Conservation (phyloP, 2,329 filamentous ascomycete genomes). For the Phyllosticta paracitricarpa region DNA sequence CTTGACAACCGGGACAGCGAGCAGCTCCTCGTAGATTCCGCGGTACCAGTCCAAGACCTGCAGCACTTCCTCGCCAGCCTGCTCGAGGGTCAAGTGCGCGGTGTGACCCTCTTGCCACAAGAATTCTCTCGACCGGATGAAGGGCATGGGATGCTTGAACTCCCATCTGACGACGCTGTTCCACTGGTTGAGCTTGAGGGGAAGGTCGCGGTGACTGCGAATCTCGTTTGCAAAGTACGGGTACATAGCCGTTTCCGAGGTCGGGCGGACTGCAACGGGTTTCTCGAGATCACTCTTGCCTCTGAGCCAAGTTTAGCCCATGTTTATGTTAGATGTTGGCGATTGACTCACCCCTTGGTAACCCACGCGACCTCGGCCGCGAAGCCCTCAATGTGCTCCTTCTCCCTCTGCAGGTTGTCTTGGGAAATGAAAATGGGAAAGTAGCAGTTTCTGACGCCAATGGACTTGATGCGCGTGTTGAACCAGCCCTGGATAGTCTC, state of each 20-base stretch:
- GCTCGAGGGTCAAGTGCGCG: slow-evolving; percentile 75
- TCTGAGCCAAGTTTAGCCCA: slow-evolving; percentile 33
- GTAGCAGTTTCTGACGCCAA: slow-evolving; percentile 91
- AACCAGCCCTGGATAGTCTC: slow-evolving; percentile 52
- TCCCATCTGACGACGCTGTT: slow-evolving; percentile 95
- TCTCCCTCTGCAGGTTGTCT: slow-evolving; percentile 77
- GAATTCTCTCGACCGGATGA: slow-evolving; percentile 89
- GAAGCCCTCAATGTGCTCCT: slow-evolving; percentile 96
- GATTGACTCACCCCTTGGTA: slow-evolving; percentile 33
- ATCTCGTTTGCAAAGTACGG: slow-evolving; percentile 97
- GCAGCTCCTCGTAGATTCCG: slow-evolving; percentile 81
- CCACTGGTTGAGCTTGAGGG: slow-evolving; percentile 94
- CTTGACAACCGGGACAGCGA: slow-evolving; percentile 89
- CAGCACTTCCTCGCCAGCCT: slow-evolving; percentile 75
- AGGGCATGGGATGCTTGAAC: slow-evolving; percentile 80
- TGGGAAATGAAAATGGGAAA: slow-evolving; percentile 94
- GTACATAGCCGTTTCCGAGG: slow-evolving; percentile 78
- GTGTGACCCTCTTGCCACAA: slow-evolving; percentile 97
- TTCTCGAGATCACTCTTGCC: slow-evolving; percentile 89
- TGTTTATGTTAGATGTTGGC: neutral
- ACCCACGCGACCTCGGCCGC: slow-evolving; percentile 88
- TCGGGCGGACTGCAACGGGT: slow-evolving; percentile 59
- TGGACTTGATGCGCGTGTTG: slow-evolving; percentile 65
- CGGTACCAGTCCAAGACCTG: slow-evolving; percentile 92
- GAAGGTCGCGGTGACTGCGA: slow-evolving; percentile 87